Percentiles rank a stretch among this genome's conserved stretches.
Conservation (phyloP, 2,329 filamentous ascomycete genomes). For the Colletotrichum sp. region DNA sequence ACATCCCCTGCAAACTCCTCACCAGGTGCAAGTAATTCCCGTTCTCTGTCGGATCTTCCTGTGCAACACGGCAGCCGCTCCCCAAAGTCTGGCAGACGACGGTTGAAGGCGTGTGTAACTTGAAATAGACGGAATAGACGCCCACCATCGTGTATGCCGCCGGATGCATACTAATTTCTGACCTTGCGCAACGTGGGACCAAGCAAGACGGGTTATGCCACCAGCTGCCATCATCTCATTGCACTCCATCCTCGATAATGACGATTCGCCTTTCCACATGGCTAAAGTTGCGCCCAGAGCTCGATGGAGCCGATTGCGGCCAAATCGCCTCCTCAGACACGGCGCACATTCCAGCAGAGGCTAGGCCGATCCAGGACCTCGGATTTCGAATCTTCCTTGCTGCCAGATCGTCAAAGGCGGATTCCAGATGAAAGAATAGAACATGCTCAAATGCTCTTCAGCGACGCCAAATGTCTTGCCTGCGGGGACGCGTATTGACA, state of each 20-base stretch:
- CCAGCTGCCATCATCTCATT: neutral
- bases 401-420: neutral
- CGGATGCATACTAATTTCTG: neutral
- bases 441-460: neutral
- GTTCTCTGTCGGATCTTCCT: neutral
- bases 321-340: neutral
- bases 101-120: neutral
- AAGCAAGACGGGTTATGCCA: neutral
- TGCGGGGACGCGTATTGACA: neutral
- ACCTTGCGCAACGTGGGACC: neutral
- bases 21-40: neutral
- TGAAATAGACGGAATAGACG: constrained; percentile 1
- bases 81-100: neutral
- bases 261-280: neutral
- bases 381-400: neutral
- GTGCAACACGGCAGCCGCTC: constrained; percentile 5
- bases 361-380: neutral
- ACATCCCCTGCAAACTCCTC: neutral
- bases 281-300: neutral
- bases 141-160: neutral
- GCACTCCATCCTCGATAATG: neutral
- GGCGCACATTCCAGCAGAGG: neutral
- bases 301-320: neutral
- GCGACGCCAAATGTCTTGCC: neutral
- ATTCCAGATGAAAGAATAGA: neutral